Base-by-base conservation (phyloP, 768 basidiomycete species). In the Neoboletus magnificus region DNA sequence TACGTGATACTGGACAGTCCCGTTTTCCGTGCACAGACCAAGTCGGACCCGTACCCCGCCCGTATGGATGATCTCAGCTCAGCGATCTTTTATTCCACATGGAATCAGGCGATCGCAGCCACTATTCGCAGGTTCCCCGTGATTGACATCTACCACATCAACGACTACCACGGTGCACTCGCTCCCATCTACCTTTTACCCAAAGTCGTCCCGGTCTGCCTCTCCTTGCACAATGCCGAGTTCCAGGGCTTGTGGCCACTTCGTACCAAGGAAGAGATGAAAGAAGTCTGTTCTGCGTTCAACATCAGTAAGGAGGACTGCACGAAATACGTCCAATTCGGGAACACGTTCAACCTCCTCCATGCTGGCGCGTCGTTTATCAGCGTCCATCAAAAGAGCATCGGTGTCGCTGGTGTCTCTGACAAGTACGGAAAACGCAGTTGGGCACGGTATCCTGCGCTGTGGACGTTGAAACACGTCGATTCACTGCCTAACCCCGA, bases 181-280 rank as follows among this genome's bases (percentile, higher is more conserved):
- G 94, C 87, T 53, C 86, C 91, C 13, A 85, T 96, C 53, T 97
- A 97, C 69, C 82, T 97, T 16, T 80, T 97, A 18, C 94, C 94
- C 46, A 93, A 93, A 72, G 85, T 97, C 57, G 74, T 96, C 45
- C 93, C 94, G 0, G 82, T 86, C 66, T 96, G 93, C 71, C 78
- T 97, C 30, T 97, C 94, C 4, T 80, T 97, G 33, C 94, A 97
- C 78, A 97, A 97, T 62, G 94, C 94, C 66, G 94, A 97, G 72
- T 97, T 97, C 81, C 94, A 97, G 69, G 94, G 94, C 74, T 81
- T 95, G 25, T 96, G 94, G 94, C 91, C 94, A 7, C 81, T 97
- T 25, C 88, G 94, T 44, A 97, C 94, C 36, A 96, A 96, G 77
- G 93, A 95, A 67, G 94, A 97, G 71, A 94, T 95, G 93, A 95